A percentile compares a stretch with the other conserved stretches of the same genome.
Conservation (phyloP, 2,329 filamentous ascomycete species). For the Alternaria postmessia region DNA sequence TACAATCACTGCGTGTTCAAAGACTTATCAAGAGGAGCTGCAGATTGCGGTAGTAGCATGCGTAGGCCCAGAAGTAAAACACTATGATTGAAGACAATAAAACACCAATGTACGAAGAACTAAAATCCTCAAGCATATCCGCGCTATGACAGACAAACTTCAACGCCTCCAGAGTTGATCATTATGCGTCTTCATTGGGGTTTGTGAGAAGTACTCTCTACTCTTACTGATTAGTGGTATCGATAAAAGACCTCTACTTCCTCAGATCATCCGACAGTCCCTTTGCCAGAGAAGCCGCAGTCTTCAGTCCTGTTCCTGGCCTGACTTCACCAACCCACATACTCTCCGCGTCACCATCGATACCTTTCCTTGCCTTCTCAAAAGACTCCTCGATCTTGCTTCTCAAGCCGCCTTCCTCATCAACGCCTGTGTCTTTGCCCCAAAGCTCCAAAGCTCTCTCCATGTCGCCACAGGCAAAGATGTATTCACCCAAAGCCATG, state of each 20-base stretch:
- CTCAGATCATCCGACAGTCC: neutral
- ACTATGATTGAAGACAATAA: too few relatives aligned
- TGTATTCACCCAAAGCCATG: conserved; percentile 35
- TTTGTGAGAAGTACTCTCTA: neutral
- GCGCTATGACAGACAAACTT: too few relatives aligned
- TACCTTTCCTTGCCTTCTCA: conserved; percentile 36
- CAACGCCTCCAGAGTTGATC: neutral
- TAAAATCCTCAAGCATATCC: too few relatives aligned
- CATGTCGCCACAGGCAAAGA: conserved; percentile 47
- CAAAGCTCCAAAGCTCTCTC: conserved; percentile 39
- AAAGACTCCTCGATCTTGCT: conserved; percentile 35
- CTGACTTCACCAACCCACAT: conserved; percentile 36
- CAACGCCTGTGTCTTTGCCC: conserved; percentile 10
- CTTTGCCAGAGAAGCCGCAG: conserved; percentile 29
- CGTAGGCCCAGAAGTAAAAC: too few relatives aligned
- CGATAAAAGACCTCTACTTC: neutral
- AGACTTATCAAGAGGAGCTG: too few relatives aligned
- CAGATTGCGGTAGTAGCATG: too few relatives aligned
- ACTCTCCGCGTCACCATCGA: conserved; percentile 36
- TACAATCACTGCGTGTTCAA: too few relatives aligned
- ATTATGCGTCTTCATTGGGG: neutral
- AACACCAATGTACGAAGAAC: too few relatives aligned
- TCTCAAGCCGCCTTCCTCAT: conserved; percentile 13
- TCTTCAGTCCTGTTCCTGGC: conserved; percentile 36
- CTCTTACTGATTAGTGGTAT: neutral